Conservation (phyloP, 768 basidiomycete genomes). For the Guyanaporus albipodus region DNA sequence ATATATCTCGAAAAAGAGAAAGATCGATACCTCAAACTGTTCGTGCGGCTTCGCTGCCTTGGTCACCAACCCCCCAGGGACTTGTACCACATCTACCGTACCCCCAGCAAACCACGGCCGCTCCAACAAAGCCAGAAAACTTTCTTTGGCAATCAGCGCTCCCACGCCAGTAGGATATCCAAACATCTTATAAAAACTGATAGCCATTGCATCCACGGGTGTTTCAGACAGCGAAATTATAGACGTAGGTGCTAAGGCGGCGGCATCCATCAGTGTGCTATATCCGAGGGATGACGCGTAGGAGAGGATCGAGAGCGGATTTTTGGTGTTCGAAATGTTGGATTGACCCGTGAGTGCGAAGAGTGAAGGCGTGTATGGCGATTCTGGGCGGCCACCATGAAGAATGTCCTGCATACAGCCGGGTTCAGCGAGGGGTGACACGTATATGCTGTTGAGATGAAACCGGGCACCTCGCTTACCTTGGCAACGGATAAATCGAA, state of each 20-base stretch:
- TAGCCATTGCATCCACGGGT: conserved; percentile 75
- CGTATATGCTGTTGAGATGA: conserved; percentile 13
- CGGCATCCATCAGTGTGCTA: conserved; percentile 74
- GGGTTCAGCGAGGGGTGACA: conserved; percentile 7
- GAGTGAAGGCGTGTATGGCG: conserved; percentile 44
- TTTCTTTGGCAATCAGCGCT: conserved; percentile 69
- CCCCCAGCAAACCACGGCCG: conserved; percentile 87
- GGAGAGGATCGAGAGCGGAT: conserved; percentile 56
- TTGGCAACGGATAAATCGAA: conserved; percentile 55
- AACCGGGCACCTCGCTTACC: conserved; percentile 38
- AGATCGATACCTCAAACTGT: conserved; percentile 64
- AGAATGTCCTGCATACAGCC: conserved; percentile 46
- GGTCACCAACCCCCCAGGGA: conserved; percentile 68
- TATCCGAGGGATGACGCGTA: conserved; percentile 70
- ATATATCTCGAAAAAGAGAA: not conserved
- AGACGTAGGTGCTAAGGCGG: conserved; percentile 74
- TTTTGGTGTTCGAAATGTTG: conserved; percentile 77
- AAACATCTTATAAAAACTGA: conserved; percentile 90
- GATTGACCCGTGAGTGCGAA: conserved; percentile 80
- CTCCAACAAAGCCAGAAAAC: conserved; percentile 54
- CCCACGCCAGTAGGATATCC: conserved; percentile 85
- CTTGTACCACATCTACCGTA: conserved; percentile 78
- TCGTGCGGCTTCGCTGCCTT: conserved; percentile 57
- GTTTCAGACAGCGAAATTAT: conserved; percentile 59
- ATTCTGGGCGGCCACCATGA: conserved; percentile 41